Percentiles rank a stretch among this genome's conserved stretches.
These are phyloP conservation scores for Cutaneotrichosporon daszewskae DNA, from an alignment of 1,284 basidiomycete genomes.

Conservation along the genomic window DNA sequence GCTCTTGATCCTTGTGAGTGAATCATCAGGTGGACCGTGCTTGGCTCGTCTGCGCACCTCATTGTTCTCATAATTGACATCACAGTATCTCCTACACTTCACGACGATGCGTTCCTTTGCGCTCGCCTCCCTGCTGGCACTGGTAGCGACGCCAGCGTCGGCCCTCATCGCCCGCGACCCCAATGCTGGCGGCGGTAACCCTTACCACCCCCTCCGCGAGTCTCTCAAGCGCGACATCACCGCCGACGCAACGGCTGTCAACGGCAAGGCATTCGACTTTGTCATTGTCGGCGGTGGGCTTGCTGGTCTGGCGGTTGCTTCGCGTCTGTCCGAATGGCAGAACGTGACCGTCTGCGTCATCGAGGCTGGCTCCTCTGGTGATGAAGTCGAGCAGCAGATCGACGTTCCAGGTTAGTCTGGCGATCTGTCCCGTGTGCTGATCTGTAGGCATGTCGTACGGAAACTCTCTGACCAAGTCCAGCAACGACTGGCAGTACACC, in stretches of 20 bases:
- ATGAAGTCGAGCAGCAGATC: constrained; percentile 48
- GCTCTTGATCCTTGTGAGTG: too few relatives aligned
- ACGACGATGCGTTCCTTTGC: neutral
- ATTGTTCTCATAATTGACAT: neutral
- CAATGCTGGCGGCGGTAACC: constrained; percentile 14
- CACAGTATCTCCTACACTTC: too few relatives aligned
- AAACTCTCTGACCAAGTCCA: constrained; percentile 43
- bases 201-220: constrained; percentile 27
- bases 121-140: constrained; percentile 7
- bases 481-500: constrained; percentile 61
- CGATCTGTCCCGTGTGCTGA: neutral
- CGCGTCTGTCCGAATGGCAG: constrained; percentile 63
- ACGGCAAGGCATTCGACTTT: constrained; percentile 41
- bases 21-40: too few relatives aligned
- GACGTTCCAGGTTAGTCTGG: constrained; percentile 45
- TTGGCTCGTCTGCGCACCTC: too few relatives aligned
- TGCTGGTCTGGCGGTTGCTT: constrained; percentile 66
- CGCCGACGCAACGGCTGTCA: constrained; percentile 21
- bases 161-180: neutral
- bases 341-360: constrained; percentile 65
- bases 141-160: constrained; percentile 1
- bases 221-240: constrained; percentile 31
- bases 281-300: constrained; percentile 57
- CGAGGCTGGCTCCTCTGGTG: constrained; percentile 63
- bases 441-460: constrained; percentile 39